Evolutionary conservation across 2,329 filamentous ascomycete species (phyloP).

Genomic region (Mycocentrospora acerina): DNA sequence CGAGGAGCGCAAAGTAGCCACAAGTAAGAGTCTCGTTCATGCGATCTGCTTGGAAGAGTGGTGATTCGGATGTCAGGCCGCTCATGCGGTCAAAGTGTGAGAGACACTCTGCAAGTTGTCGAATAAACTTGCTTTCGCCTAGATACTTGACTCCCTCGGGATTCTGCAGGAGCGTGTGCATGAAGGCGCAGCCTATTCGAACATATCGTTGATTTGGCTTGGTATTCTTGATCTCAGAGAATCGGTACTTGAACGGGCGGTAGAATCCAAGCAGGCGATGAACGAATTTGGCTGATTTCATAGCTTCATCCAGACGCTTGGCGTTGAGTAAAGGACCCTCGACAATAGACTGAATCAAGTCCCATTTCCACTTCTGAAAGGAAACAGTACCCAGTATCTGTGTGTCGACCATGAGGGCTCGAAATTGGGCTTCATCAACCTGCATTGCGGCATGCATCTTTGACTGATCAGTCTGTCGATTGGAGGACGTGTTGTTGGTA

Average conservation of each 20-base stretch:
- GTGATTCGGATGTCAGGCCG: conserved; percentile 72
- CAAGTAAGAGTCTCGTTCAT: conserved; percentile 84
- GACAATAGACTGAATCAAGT: conserved; percentile 83
- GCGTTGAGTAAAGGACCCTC: conserved; percentile 89
- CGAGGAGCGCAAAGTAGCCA: conserved; percentile 92
- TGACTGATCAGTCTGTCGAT: conserved; percentile 46
- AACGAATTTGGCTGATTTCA: conserved; percentile 93
- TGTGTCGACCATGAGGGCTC: conserved; percentile 70
- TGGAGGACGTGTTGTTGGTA: conserved; percentile 21
- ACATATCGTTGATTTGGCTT: conserved; percentile 94
- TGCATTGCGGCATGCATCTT: conserved; percentile 60
- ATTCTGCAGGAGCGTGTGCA: conserved; percentile 83
- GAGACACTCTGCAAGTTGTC: conserved; percentile 92
- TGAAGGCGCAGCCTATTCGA: conserved; percentile 81
- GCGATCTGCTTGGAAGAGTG: conserved; percentile 84
- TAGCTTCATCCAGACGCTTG: conserved; percentile 89
- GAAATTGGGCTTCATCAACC: conserved; percentile 66
- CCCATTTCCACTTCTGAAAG: conserved; percentile 97
- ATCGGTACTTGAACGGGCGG: conserved; percentile 93
- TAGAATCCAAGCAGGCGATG: conserved; percentile 95
- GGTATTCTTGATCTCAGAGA: conserved; percentile 85
- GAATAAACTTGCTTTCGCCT: conserved; percentile 85
- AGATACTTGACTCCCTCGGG: conserved; percentile 82
- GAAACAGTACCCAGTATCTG: conserved; percentile 87
- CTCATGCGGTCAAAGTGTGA: conserved; percentile 90